These are phyloP conservation scores for Phytophthora colocasiae DNA, from an alignment of 352 stramenopile species.

Conservation along the genomic window DNA sequence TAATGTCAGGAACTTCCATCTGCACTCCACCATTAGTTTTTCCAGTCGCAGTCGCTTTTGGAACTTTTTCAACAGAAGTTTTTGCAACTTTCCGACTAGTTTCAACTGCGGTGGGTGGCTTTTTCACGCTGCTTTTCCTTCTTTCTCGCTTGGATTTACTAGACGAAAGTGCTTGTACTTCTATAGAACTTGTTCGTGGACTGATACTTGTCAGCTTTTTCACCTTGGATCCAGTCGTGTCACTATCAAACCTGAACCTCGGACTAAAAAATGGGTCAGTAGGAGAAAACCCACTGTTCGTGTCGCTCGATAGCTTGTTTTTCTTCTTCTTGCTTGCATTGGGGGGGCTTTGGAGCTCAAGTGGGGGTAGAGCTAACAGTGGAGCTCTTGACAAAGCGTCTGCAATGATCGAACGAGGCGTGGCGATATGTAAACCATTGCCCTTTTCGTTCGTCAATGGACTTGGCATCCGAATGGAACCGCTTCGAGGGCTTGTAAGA, in stretches of 20 bases:
- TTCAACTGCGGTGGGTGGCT: slow-evolving; percentile 5
- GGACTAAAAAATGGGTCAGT: slow-evolving; percentile 77
- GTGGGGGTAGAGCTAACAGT: slow-evolving; percentile 48
- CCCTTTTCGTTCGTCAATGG: slow-evolving; percentile 56
- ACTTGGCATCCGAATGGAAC: slow-evolving; percentile 51
- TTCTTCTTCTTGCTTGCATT: slow-evolving; percentile 30
- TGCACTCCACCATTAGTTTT: background rate
- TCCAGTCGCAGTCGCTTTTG: slow-evolving; percentile 10
- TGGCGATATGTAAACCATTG: slow-evolving; percentile 34
- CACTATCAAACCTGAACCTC: slow-evolving; percentile 59
- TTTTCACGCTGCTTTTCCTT: slow-evolving; percentile 34
- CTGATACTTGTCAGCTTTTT: slow-evolving; percentile 15
- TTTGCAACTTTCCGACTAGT: slow-evolving; percentile 1
- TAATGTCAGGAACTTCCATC: no score
- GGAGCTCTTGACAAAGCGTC: slow-evolving; percentile 54
- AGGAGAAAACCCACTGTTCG: slow-evolving; percentile 37
- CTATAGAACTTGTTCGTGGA: background rate
- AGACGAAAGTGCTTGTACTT: slow-evolving; percentile 3
- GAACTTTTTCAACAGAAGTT: background rate
- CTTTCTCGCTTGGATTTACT: slow-evolving; percentile 23
- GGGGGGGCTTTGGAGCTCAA: slow-evolving; percentile 25
- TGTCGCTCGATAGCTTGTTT: background rate
- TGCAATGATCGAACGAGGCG: slow-evolving; percentile 62
- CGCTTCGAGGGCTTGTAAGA: slow-evolving; percentile 48
- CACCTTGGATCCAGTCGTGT: slow-evolving; percentile 2